Percentiles rank a stretch among this genome's conserved stretches.
Conservation (phyloP, 148 eudicot genomes). For the Dysphania ambrosioides region DNA sequence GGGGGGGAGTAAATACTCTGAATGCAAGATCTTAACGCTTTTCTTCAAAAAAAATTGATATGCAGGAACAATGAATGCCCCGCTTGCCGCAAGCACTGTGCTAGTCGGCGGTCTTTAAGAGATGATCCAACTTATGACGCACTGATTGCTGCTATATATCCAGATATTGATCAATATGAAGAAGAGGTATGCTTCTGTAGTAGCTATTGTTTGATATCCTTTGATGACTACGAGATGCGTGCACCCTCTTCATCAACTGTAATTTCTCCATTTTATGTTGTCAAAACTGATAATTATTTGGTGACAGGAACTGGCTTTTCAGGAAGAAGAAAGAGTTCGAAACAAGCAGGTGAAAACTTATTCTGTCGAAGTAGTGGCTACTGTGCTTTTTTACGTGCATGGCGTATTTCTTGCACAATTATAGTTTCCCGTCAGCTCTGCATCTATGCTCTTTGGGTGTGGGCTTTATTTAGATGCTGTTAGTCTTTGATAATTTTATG, state of each 20-base stretch:
- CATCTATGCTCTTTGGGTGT: not conserved
- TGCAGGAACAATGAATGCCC: conserved; percentile 84
- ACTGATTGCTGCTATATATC: conserved; percentile 61
- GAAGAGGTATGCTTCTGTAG: conserved; percentile 59
- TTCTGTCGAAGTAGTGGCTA: not conserved
- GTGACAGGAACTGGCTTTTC: conserved; percentile 69
- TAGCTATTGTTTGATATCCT: not conserved
- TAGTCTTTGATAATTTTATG: conserved; percentile 7
- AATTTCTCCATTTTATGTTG: not conserved
- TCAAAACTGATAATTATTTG: not conserved
- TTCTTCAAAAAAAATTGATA: conserved; percentile 15
- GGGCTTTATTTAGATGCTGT: not conserved
- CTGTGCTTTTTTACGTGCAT: not conserved
- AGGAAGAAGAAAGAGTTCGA: conserved; percentile 70
- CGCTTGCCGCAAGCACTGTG: conserved; percentile 87
- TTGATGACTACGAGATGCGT: too few species aligned
- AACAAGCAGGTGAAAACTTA: conserved; percentile 59
- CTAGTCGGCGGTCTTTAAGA: conserved; percentile 81
- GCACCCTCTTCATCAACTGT: not conserved
- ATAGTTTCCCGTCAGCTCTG: not conserved
- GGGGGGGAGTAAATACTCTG: too few species aligned
- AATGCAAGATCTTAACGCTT: conserved; percentile 6
- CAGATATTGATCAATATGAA: conserved; percentile 72
- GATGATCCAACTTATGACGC: conserved; percentile 84
- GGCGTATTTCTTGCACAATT: not conserved